These are phyloP conservation scores for Wilcoxina mikolae DNA, from an alignment of 495 filamentous ascomycete species.

Conservation along the genomic window DNA sequence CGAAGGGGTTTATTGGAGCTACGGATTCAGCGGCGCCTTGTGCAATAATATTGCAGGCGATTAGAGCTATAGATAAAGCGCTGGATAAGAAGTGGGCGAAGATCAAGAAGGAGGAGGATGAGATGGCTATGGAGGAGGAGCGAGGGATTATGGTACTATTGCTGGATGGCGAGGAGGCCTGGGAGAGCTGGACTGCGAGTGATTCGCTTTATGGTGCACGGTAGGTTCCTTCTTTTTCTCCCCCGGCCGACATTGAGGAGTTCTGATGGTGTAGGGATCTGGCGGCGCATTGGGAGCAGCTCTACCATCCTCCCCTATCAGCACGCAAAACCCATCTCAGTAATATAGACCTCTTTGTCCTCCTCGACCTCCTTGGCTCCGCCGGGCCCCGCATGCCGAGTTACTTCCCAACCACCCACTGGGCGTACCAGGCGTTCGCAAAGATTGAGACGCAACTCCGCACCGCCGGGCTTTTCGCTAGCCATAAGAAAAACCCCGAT, in stretches of 20 bases:
- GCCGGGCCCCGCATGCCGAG: conserved; percentile 55
- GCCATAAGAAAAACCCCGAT: conserved; percentile 32
- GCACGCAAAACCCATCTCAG: conserved; percentile 56
- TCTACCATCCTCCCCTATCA: conserved; percentile 51
- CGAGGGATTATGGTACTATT: conserved; percentile 80
- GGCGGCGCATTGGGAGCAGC: conserved; percentile 57
- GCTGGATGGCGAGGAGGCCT: conserved; percentile 91
- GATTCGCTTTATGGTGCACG: conserved; percentile 84
- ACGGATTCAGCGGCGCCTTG: conserved; percentile 88
- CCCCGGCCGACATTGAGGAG: neutral
- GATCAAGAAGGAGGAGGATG: conserved; percentile 44
- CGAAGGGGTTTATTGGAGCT: conserved; percentile 82
- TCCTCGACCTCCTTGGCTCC: conserved; percentile 80
- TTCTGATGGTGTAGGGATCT: conserved; percentile 40
- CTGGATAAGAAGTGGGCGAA: conserved; percentile 66
- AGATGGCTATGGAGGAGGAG: conserved; percentile 4
- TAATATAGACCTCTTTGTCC: conserved; percentile 74
- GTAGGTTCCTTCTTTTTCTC: conserved; percentile 26
- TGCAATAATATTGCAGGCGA: conserved; percentile 78
- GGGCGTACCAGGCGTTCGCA: conserved; percentile 69
- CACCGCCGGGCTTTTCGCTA: conserved; percentile 35
- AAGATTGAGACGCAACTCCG: conserved; percentile 55
- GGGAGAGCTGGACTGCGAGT: conserved; percentile 54
- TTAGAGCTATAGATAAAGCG: conserved; percentile 61
- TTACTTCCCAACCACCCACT: conserved; percentile 78